Evolutionary conservation across 345 rosid species (phyloP).

Genomic region (Salix udensis): DNA sequence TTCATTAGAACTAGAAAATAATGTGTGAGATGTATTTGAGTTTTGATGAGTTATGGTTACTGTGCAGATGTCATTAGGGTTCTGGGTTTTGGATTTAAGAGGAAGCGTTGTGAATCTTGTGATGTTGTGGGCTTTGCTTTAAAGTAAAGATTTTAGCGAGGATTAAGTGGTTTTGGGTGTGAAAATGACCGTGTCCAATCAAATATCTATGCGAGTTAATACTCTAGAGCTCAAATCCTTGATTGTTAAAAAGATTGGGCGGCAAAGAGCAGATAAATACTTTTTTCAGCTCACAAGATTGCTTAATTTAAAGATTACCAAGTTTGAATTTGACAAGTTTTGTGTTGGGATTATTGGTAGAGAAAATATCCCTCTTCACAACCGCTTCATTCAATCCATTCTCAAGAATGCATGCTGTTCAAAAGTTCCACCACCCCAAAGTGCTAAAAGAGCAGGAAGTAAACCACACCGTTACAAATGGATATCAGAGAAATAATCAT

Average conservation of each 20-base stretch:
- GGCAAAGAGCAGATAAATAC: conserved; percentile 29
- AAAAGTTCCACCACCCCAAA: conserved; percentile 9
- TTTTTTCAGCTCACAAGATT: conserved; percentile 32
- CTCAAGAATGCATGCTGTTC: conserved; percentile 15
- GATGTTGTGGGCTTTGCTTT: conserved; percentile 17
- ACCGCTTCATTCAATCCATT: conserved; percentile 17
- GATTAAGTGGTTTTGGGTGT: not conserved
- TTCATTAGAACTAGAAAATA: not conserved
- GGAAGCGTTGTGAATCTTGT: conserved; percentile 11
- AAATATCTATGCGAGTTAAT: conserved; percentile 5
- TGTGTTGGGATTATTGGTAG: conserved; percentile 38
- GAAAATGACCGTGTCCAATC: not conserved
- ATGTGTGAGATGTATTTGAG: not conserved
- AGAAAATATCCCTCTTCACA: conserved; percentile 38
- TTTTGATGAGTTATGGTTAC: not conserved
- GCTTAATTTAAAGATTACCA: conserved; percentile 36
- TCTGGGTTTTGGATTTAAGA: conserved; percentile 14
- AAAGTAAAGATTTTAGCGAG: conserved; percentile 16
- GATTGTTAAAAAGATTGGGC: conserved; percentile 40
- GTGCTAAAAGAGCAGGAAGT: conserved; percentile 26
- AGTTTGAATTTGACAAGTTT: conserved; percentile 38
- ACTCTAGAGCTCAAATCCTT: conserved; percentile 35
- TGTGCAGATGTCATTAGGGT: conserved; percentile 14
- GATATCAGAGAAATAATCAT: conserved; percentile 37
- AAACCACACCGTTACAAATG: conserved; percentile 26